Percentiles rank a stretch among this genome's conserved stretches.
phyloP scores from a whole-genome alignment of 768 basidiomycete species.

The Trametes cubensis region DNA sequence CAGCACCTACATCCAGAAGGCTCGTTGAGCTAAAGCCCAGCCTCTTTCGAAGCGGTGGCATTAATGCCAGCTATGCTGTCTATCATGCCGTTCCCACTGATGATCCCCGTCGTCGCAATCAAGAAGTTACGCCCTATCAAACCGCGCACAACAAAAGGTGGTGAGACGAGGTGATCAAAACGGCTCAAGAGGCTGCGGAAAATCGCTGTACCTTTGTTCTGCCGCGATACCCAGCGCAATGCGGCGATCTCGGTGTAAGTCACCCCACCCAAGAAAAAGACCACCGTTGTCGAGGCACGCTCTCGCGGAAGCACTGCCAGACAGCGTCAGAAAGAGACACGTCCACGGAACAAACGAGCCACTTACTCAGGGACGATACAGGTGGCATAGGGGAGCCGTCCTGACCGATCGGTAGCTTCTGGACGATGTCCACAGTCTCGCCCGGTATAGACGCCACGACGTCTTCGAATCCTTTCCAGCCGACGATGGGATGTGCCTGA shows the following conservation, averaged over 20 bases:
- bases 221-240: slow-evolving; percentile 86
- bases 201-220: slow-evolving; percentile 64
- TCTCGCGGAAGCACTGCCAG: slow-evolving; percentile 54
- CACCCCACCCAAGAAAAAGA: slow-evolving; percentile 97
- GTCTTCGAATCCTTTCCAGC: slow-evolving; percentile 99
- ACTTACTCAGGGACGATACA: slow-evolving; percentile 39
- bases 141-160: background rate
- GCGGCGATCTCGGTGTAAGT: slow-evolving; percentile 98
- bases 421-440: slow-evolving; percentile 77
- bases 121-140: slow-evolving; percentile 78
- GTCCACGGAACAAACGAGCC: background rate
- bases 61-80: slow-evolving; percentile 62
- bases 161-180: background rate
- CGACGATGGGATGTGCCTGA: slow-evolving; percentile 88
- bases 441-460: slow-evolving; percentile 81
- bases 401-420: slow-evolving; percentile 41
- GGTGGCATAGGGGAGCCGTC: slow-evolving; percentile 32
- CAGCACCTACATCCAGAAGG: background rate
- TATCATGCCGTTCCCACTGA: slow-evolving; percentile 75
- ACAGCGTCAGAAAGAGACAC: background rate
- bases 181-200: slow-evolving; percentile 2
- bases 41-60: slow-evolving; percentile 44
- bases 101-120: slow-evolving; percentile 89
- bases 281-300: slow-evolving; percentile 78
- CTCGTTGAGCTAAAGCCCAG: slow-evolving; percentile 34